These are phyloP conservation scores for Tulasnella sp. DNA, from an alignment of 768 basidiomycete genomes.

Conservation along the genomic window DNA sequence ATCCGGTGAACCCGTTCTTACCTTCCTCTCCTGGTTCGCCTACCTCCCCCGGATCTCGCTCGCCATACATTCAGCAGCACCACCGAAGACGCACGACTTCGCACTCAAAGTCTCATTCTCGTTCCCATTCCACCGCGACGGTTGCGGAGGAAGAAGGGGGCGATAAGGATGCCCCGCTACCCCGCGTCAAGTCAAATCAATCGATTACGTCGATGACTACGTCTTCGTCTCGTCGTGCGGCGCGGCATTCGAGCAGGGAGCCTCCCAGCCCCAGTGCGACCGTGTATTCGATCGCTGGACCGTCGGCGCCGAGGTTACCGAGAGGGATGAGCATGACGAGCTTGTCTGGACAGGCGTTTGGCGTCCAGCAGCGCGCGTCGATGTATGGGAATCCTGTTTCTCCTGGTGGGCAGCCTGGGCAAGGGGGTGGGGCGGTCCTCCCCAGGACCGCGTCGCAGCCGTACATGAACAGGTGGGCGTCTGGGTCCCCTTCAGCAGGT, in stretches of 20 bases:
- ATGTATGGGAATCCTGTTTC: constrained; percentile 4
- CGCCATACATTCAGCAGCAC: neutral
- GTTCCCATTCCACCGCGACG: neutral
- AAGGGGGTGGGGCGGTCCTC: neutral
- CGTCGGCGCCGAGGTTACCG: neutral
- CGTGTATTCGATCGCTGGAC: neutral
- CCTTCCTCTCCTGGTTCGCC: neutral
- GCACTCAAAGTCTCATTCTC: constrained; percentile 4
- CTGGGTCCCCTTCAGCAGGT: neutral
- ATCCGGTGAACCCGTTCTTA: constrained; percentile 1
- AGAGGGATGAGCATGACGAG: constrained; percentile 17
- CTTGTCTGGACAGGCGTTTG: neutral
- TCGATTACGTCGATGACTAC: constrained; percentile 9
- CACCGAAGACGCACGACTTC: neutral
- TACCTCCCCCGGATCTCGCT: neutral
- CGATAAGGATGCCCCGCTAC: neutral
- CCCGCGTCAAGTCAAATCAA: constrained; percentile 13
- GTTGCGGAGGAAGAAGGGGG: neutral
- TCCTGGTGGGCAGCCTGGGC: neutral
- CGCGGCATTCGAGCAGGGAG: neutral
- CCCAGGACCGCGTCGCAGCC: constrained; percentile 10
- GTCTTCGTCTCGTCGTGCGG: neutral
- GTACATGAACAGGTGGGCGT: neutral
- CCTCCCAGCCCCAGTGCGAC: constrained; percentile 5
- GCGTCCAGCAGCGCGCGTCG: neutral